Base-by-base conservation (phyloP, 345 rosid genomes). In the Clausena lansium region DNA sequence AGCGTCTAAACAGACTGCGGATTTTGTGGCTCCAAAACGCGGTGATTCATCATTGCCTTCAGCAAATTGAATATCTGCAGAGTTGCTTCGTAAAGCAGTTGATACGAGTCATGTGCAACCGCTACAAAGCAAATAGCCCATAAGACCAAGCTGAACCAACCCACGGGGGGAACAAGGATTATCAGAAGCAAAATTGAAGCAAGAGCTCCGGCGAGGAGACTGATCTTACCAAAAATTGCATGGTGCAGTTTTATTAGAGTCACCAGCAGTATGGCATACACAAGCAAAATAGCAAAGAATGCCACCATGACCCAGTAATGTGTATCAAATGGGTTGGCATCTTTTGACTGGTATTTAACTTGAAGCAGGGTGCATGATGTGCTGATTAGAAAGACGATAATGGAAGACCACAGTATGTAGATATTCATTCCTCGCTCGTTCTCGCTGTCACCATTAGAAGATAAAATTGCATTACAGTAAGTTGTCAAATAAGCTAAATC, bases 361-460 rank as follows among this genome's bases (percentile, higher is more conserved):
- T 76, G 78, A 6, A 76, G 61, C 10, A 75, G n/a, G 17, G n/a
- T 47, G 58, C 55, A 64, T 52, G 41, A 63, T n/a, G 32, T 75
- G 17, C 7, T 24, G 7, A 75, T 45, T 20, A 63, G 32, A 47
- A 45, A 75, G 1, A 47, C 27, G 27, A 75, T 33, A 6, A 30
- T 65, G 20, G 22, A 69, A 4, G 50, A 33, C 4, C 5, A 50
- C 15, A 2, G 27, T 3, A 27, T 45, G 30, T 25, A 20, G 45
- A 63, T 6, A 28, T 22, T 30, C 19, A 63, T n/a, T 67, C 27
- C 2, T 17, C 8, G 45, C 32, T 30, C 77, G 25, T 9, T 62
- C 28, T 22, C 28, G 11, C 77, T 75, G 30, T 25, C 6, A 27
- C 38, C 20, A 27, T 4, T 9, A 17, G 19, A 61, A 73, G 1